phyloP scores from a whole-genome alignment of 2,329 filamentous ascomycete species.

The Aspergillus neoniger region DNA sequence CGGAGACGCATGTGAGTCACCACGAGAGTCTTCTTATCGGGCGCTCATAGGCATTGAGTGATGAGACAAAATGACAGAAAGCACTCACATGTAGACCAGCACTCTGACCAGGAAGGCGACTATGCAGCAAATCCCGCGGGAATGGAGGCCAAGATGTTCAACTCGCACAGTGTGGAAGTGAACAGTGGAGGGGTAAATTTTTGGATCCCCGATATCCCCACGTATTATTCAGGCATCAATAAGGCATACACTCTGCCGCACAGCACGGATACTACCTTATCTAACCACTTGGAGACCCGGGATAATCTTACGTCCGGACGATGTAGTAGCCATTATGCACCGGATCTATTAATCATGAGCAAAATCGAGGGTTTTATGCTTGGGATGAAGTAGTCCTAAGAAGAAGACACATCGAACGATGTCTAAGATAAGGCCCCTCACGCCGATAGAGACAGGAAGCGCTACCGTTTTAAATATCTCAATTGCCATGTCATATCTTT shows the following conservation, averaged over 20 bases:
- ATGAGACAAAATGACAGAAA: not conserved
- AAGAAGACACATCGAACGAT: no score
- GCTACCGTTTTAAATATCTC: no score
- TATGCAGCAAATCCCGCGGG: slow-evolving; percentile 11
- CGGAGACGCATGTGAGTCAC: slow-evolving; percentile 5
- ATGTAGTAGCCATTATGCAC: not conserved
- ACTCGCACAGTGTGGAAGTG: slow-evolving; percentile 18
- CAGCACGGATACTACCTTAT: not conserved
- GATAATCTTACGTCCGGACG: not conserved
- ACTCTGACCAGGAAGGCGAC: slow-evolving; percentile 1
- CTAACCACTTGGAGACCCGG: not conserved
- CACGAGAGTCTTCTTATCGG: slow-evolving; percentile 1
- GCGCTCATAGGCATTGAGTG: not conserved
- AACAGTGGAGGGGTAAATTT: slow-evolving; percentile 39
- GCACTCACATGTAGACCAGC: not conserved
- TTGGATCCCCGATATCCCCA: slow-evolving; percentile 22
- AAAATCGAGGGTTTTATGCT: no score
- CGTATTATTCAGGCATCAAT: slow-evolving; percentile 31
- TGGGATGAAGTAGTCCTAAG: no score
- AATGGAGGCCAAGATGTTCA: slow-evolving; percentile 10
- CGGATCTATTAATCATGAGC: no score
- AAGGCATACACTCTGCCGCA: not conserved
- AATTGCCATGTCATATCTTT: no score
- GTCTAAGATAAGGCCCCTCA: no score
- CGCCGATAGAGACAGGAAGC: no score